Evolutionary conservation across 139 green algal genomes (phyloP).

Genomic region (Chlamydomonas incerta): DNA sequence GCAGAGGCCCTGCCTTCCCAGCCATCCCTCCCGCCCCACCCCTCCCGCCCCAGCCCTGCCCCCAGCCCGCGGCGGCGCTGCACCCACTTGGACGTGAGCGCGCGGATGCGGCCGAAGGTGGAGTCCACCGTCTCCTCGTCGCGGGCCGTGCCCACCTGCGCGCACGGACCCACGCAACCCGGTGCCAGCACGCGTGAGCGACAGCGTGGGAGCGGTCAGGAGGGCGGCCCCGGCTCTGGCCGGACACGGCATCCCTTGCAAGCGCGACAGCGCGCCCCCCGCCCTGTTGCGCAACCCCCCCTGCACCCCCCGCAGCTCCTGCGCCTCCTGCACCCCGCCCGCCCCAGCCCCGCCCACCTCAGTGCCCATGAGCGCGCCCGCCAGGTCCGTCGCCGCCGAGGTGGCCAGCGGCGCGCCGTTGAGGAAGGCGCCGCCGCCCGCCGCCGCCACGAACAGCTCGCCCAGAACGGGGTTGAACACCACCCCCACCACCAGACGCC

Average conservation of each 20-base stretch:
- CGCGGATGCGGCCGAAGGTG: slow-evolving; percentile 79
- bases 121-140: slow-evolving; percentile 79
- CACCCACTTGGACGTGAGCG: slow-evolving; percentile 44
- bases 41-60: too few relatives aligned
- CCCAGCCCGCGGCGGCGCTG: too few relatives aligned
- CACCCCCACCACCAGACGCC: slow-evolving; percentile 86
- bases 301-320: not conserved
- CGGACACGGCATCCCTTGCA: too few relatives aligned
- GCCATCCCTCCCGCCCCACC: too few relatives aligned
- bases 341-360: slow-evolving; percentile 74
- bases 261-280: too few relatives aligned
- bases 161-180: too few relatives aligned
- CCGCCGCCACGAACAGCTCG: slow-evolving; percentile 81
- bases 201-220: too few relatives aligned
- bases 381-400: slow-evolving; percentile 67
- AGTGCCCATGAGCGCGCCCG: slow-evolving; percentile 83
- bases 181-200: too few relatives aligned
- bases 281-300: too few relatives aligned
- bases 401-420: slow-evolving; percentile 81
- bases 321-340: too few relatives aligned
- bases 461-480: slow-evolving; percentile 96
- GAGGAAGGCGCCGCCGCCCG: slow-evolving; percentile 78
- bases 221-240: too few relatives aligned
- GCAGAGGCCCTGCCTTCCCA: too few relatives aligned
- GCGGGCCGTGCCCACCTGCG: slow-evolving; percentile 63